phyloP scores from a whole-genome alignment of 768 basidiomycete species.

The Agaricus sinodeliciosus region DNA sequence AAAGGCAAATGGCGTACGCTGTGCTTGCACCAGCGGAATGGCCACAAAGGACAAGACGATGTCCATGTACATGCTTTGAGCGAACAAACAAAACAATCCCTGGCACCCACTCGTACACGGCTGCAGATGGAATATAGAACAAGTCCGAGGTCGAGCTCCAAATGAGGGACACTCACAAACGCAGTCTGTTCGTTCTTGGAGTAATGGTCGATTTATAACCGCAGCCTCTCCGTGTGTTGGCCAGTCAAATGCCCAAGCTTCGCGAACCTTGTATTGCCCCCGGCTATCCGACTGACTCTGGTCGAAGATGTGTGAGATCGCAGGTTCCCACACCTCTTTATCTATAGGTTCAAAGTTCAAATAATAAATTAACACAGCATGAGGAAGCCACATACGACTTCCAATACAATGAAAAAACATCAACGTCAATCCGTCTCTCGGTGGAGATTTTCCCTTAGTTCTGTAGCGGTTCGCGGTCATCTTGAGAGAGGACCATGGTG shows the following conservation, averaged over 20 bases:
- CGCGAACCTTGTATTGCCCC: conserved; percentile 23
- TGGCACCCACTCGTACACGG: conserved; percentile 30
- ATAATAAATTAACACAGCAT: background rate
- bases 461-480: conserved; percentile 42
- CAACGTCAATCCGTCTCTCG: conserved; percentile 33
- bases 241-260: conserved; percentile 47
- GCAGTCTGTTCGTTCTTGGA: conserved; percentile 24
- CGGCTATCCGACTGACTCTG: conserved; percentile 17
- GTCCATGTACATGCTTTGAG: conserved; percentile 25
- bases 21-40: conserved; percentile 40
- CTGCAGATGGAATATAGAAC: conserved; percentile 14
- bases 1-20: conserved; percentile 22
- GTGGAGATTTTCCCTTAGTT: conserved; percentile 16
- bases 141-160: background rate
- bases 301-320: conserved; percentile 31
- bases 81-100: conserved; percentile 28
- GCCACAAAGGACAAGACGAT: conserved; percentile 31
- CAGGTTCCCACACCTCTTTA: conserved; percentile 52
- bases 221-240: conserved; percentile 45
- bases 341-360: conserved; percentile 23
- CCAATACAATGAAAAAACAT: conserved; percentile 43
- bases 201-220: conserved; percentile 29
- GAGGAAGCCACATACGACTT: conserved; percentile 28
- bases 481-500: conserved; percentile 21
- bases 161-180: conserved; percentile 25